These are phyloP conservation scores for Albugo candida DNA, from an alignment of 352 stramenopile species.

Conservation along the genomic window DNA sequence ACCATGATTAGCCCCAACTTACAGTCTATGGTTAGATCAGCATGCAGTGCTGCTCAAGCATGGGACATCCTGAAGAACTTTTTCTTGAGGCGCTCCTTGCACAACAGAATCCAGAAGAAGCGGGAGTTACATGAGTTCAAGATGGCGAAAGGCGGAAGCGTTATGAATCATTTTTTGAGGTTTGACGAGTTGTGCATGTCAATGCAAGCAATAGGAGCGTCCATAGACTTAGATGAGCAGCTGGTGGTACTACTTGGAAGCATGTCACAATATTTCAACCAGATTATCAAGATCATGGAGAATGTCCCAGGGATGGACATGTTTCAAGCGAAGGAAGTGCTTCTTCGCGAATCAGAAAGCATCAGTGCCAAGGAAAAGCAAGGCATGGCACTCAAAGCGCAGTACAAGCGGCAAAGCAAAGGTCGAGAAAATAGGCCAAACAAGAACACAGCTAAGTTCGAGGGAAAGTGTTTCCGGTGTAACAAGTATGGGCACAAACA, in stretches of 20 bases:
- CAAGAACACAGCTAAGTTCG: neutral
- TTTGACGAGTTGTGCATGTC: slow-evolving; percentile 11
- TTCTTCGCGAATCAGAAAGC: slow-evolving; percentile 4
- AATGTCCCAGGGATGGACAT: too few relatives aligned
- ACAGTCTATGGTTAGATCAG: slow-evolving; percentile 5
- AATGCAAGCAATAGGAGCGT: slow-evolving; percentile 6
- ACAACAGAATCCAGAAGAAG: slow-evolving; percentile 10
- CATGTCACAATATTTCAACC: slow-evolving; percentile 7
- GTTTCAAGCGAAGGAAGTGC: slow-evolving; percentile 8
- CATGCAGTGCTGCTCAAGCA: neutral
- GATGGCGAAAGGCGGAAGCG: neutral
- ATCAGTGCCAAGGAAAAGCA: neutral
- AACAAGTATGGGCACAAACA: neutral
- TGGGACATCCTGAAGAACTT: slow-evolving; percentile 8
- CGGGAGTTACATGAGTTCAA: slow-evolving; percentile 10
- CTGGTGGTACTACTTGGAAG: slow-evolving; percentile 3
- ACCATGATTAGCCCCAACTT: neutral
- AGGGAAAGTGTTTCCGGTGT: neutral
- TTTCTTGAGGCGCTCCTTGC: slow-evolving; percentile 10
- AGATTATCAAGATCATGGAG: slow-evolving; percentile 12
- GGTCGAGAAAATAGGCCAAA: too few relatives aligned
- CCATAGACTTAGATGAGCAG: slow-evolving; percentile 4
- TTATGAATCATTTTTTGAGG: slow-evolving; percentile 11
- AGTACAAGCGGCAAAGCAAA: too few relatives aligned
- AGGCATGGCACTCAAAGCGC: neutral